phyloP scores from a whole-genome alignment of 1,284 basidiomycete species.

The Pascua sp. region DNA sequence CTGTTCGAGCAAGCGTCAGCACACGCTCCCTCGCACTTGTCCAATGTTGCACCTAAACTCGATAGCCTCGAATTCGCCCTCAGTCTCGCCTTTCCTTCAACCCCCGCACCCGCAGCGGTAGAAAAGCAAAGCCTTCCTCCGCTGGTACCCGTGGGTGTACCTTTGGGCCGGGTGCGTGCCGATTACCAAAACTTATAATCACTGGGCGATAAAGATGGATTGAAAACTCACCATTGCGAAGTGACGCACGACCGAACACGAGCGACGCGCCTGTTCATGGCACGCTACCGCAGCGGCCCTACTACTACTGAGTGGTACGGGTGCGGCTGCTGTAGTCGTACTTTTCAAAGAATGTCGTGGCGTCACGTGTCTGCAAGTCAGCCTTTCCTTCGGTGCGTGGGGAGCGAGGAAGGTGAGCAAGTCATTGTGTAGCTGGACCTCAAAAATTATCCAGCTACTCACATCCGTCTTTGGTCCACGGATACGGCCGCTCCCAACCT shows the following conservation, averaged over 20 bases:
- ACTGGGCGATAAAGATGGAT: conserved; percentile 14
- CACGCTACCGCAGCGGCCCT: neutral
- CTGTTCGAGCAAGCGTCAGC: no score
- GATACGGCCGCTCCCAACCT: conserved; percentile 56
- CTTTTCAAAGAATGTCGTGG: conserved; percentile 86
- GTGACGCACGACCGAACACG: neutral
- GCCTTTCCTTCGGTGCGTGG: neutral
- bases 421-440: neutral
- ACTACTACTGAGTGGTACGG: neutral
- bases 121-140: neutral
- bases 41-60: no score
- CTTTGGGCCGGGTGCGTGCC: conserved; percentile 25
- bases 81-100: conserved; percentile 38
- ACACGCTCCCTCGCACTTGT: no score
- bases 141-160: conserved; percentile 1
- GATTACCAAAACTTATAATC: conserved; percentile 39
- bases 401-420: no score
- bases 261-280: neutral
- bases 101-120: conserved; percentile 21
- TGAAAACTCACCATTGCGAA: neutral
- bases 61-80: conserved; percentile 16
- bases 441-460: conserved; percentile 27
- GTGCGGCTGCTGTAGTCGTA: conserved; percentile 50
- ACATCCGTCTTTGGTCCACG: conserved; percentile 68
- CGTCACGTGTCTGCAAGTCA: conserved; percentile 59